Evolutionary conservation across 2,329 filamentous ascomycete genomes (phyloP).

Genomic region (Aspergillus ustus): DNA sequence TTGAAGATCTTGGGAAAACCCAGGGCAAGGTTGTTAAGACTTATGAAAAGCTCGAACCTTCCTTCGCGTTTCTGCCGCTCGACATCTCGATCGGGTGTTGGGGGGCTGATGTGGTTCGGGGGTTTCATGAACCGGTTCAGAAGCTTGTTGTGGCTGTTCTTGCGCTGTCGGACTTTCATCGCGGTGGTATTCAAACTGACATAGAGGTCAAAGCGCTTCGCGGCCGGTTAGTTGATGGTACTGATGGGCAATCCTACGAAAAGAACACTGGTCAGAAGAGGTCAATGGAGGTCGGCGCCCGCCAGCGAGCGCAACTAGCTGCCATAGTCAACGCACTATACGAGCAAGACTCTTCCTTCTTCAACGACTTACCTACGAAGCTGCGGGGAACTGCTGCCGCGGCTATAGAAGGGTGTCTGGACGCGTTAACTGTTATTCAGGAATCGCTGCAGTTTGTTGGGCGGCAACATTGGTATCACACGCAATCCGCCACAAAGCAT

Average conservation of each 20-base stretch:
- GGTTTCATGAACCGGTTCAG: constrained; percentile 43
- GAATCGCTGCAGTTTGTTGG: constrained; percentile 36
- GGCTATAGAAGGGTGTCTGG: constrained; percentile 33
- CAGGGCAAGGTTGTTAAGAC: constrained; percentile 39
- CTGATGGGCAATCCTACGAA: too few species aligned
- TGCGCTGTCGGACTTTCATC: constrained; percentile 50
- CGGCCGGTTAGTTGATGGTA: neutral
- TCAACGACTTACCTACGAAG: constrained; percentile 36
- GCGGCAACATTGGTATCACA: constrained; percentile 33
- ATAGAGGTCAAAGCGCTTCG: constrained; percentile 7
- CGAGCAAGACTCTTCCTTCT: constrained; percentile 40
- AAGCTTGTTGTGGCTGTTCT: constrained; percentile 41
- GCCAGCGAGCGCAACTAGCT: neutral
- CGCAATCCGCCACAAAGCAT: constrained; percentile 20
- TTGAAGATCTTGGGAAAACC: constrained; percentile 34
- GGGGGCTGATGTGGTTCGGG: constrained; percentile 50
- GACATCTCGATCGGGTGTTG: constrained; percentile 54
- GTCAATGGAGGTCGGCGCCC: constrained; percentile 4
- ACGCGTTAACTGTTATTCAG: constrained; percentile 10
- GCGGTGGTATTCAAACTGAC: constrained; percentile 31
- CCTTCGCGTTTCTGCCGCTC: constrained; percentile 51
- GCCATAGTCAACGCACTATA: neutral
- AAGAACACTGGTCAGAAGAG: constrained; percentile 1
- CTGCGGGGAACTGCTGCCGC: constrained; percentile 34
- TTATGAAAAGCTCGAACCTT: constrained; percentile 46